A percentile compares a stretch with the other conserved stretches of the same genome.
Evolutionary conservation across 805 yeast genomes (phyloP).

Genomic region (Spathaspora arborariae): DNA sequence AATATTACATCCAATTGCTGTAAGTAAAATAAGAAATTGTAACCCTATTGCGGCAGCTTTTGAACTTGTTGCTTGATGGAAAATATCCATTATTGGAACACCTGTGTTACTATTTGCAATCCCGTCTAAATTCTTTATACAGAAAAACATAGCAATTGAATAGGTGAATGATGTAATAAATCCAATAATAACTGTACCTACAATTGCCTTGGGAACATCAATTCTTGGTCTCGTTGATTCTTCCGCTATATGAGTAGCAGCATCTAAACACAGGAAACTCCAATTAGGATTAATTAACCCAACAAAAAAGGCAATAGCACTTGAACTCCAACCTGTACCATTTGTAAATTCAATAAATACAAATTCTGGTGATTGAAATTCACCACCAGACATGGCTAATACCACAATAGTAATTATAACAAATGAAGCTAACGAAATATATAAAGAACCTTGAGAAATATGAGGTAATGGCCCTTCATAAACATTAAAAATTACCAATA

Average conservation of each 20-base stretch:
- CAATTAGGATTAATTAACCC: conserved; percentile 70
- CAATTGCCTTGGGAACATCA: conserved; percentile 58
- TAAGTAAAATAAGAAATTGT: conserved; percentile 44
- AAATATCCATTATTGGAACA: conserved; percentile 61
- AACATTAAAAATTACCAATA: conserved; percentile 44
- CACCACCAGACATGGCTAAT: conserved; percentile 48
- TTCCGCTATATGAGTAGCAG: conserved; percentile 71
- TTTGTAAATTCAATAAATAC: conserved; percentile 54
- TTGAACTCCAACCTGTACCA: conserved; percentile 56
- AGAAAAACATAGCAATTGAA: conserved; percentile 56
- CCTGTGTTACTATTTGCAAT: conserved; percentile 52
- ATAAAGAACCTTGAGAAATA: conserved; percentile 47
- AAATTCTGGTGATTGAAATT: conserved; percentile 47
- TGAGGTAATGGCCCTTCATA: conserved; percentile 51
- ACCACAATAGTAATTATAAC: conserved; percentile 50
- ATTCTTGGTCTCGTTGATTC: conserved; percentile 56
- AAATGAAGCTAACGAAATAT: conserved; percentile 50
- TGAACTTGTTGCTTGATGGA: conserved; percentile 51
- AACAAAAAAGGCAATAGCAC: conserved; percentile 62
- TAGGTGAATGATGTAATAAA: conserved; percentile 55
- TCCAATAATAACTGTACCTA: conserved; percentile 63
- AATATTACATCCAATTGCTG: conserved; percentile 57
- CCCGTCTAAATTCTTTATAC: conserved; percentile 48
- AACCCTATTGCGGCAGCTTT: conserved; percentile 54
- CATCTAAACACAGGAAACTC: conserved; percentile 66